Conservation (phyloP, 495 filamentous ascomycete genomes). For the Penicillium macrosclerotiorum region DNA sequence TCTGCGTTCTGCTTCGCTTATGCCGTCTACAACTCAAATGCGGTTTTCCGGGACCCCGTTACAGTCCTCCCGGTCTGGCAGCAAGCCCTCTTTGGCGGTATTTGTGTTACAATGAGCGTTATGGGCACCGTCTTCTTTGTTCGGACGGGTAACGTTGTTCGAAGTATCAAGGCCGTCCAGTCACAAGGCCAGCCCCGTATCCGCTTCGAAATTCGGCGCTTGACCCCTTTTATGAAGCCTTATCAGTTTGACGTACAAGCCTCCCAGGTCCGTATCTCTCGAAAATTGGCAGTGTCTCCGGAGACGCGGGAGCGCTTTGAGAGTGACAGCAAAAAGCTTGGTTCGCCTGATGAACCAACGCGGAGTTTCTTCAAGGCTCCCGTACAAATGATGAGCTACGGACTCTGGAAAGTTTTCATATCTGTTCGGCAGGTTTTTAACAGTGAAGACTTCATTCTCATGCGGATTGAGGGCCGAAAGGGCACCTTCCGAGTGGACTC, state of each 20-base stretch:
- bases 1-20: slow-evolving; percentile 57
- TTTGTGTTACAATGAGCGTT: slow-evolving; percentile 44
- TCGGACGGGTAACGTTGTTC: slow-evolving; percentile 36
- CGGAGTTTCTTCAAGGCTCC: slow-evolving; percentile 39
- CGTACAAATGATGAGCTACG: slow-evolving; percentile 30
- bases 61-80: slow-evolving; percentile 38
- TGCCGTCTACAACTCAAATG: slow-evolving; percentile 53
- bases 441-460: slow-evolving; percentile 44
- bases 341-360: slow-evolving; percentile 11
- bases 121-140: slow-evolving; percentile 41
- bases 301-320: slow-evolving; percentile 24
- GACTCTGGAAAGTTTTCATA: slow-evolving; percentile 35
- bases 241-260: slow-evolving; percentile 38
- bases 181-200: slow-evolving; percentile 30
- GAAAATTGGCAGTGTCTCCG: slow-evolving; percentile 9
- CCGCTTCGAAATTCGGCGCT: slow-evolving; percentile 37
- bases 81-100: slow-evolving; percentile 35
- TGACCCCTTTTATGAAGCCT: slow-evolving; percentile 42
- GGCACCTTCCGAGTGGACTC: slow-evolving; percentile 40
- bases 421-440: slow-evolving; percentile 44
- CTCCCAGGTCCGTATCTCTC: slow-evolving; percentile 36
- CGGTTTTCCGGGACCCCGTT: slow-evolving; percentile 34
- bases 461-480: slow-evolving; percentile 43
- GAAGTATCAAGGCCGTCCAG: slow-evolving; percentile 35
- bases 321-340: slow-evolving; percentile 16